Evolutionary conservation across 78 protist species (phyloP).

Genomic region (Trichosphaerium sp.): DNA sequence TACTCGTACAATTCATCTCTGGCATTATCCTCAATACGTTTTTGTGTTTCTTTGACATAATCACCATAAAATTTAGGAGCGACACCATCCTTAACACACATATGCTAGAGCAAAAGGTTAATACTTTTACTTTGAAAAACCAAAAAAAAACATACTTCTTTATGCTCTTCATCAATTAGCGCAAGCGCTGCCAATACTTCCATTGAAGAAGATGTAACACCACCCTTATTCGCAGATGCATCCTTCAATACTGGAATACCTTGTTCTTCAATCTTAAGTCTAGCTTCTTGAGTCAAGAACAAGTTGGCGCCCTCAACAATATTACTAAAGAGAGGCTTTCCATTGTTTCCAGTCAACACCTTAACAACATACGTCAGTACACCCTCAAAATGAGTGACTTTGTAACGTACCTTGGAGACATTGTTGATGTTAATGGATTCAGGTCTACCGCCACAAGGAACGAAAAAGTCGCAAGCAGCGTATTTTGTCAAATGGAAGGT

Average conservation of each 20-base stretch:
- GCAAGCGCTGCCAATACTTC: conserved; percentile 75
- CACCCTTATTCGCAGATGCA: conserved; percentile 81
- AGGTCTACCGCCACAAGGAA: conserved; percentile 92
- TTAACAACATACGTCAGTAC: not conserved
- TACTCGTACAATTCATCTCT: too few species aligned
- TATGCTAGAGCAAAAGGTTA: conserved; percentile 32
- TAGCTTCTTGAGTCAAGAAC: conserved; percentile 75
- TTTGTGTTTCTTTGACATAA: conserved; percentile 53
- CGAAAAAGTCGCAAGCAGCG: conserved; percentile 66
- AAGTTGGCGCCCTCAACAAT: conserved; percentile 90
- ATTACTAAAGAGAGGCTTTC: conserved; percentile 43
- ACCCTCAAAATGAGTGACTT: too few species aligned
- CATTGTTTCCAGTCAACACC: not conserved
- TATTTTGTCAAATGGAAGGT: conserved; percentile 57
- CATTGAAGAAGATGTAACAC: conserved; percentile 75
- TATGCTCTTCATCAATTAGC: conserved; percentile 53
- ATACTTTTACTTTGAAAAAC: too few species aligned
- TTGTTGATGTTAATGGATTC: conserved; percentile 57
- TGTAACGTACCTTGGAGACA: conserved; percentile 14
- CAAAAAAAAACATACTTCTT: too few species aligned
- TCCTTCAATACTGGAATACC: conserved; percentile 80
- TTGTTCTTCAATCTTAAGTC: conserved; percentile 55
- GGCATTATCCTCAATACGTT: conserved; percentile 62
- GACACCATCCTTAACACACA: conserved; percentile 36
- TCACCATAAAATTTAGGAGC: conserved; percentile 53